Percentiles rank a stretch among this genome's conserved stretches.
Conservation (phyloP, 2,329 filamentous ascomycete species). For the Arthrobotrys iridis region DNA sequence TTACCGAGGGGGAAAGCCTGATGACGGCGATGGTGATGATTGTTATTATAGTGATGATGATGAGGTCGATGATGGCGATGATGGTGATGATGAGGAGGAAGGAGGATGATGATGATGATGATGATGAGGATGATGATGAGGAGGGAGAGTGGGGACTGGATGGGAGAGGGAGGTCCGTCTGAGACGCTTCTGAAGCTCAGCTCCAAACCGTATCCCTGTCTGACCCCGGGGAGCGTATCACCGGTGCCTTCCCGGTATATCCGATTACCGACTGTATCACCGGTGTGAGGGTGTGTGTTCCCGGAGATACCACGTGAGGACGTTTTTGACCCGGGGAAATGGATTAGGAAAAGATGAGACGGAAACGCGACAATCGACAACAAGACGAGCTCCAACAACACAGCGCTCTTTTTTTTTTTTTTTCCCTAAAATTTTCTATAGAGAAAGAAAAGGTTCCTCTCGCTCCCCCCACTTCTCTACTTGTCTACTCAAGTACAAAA, state of each 20-base stretch:
- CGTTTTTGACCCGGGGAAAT: neutral
- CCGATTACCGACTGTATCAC: neutral
- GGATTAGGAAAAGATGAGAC: neutral
- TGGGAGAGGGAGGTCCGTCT: neutral
- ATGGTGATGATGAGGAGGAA: neutral
- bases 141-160: neutral
- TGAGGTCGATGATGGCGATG: neutral
- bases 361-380: neutral
- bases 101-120: neutral
- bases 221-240: no score
- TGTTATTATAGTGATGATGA: neutral
- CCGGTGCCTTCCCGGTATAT: neutral
- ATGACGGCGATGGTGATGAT: slow-evolving; percentile 1
- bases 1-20: neutral
- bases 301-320: neutral
- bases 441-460: no score
- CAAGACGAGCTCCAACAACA: neutral
- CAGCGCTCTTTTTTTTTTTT: neutral
- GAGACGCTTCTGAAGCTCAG: slow-evolving; percentile 42
- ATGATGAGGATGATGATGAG: neutral
- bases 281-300: neutral
- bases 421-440: no score
- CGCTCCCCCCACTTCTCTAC: no score
- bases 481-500: no score
- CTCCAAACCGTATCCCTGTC: slow-evolving; percentile 8